phyloP scores from a whole-genome alignment of 306 rosid genomes.

The Medicago ruthenica region DNA sequence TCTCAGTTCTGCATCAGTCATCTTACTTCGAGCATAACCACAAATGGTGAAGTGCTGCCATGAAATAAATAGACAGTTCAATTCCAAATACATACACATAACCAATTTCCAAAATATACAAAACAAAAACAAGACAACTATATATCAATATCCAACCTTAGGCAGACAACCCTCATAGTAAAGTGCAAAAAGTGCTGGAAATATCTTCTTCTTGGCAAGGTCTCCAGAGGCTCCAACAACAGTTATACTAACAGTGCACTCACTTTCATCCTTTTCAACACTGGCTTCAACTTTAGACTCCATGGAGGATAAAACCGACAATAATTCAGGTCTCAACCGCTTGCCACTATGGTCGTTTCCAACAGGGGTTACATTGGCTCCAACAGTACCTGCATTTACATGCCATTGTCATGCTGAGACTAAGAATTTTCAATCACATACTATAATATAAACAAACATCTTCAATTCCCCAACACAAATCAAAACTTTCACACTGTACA shows the following conservation, averaged over 20 bases:
- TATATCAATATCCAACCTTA: slow-evolving; percentile 52
- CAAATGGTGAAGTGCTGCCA: slow-evolving; percentile 78
- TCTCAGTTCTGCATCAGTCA: slow-evolving; percentile 86
- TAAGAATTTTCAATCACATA: slow-evolving; percentile 16
- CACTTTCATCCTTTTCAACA: slow-evolving; percentile 49
- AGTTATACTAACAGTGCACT: slow-evolving; percentile 71
- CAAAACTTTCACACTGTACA: slow-evolving; percentile 3
- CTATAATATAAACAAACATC: slow-evolving; percentile 6
- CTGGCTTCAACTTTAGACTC: slow-evolving; percentile 43
- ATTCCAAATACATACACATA: not conserved
- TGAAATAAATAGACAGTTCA: slow-evolving; percentile 26
- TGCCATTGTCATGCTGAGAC: slow-evolving; percentile 8
- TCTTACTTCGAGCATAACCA: slow-evolving; percentile 94
- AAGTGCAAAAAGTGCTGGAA: slow-evolving; percentile 93
- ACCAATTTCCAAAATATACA: slow-evolving; percentile 28
- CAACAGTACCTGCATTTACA: slow-evolving; percentile 55
- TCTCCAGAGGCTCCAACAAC: slow-evolving; percentile 98
- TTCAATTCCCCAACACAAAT: slow-evolving; percentile 10
- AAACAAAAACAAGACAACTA: not conserved
- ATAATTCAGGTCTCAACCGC: slow-evolving; percentile 55
- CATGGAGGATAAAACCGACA: slow-evolving; percentile 43
- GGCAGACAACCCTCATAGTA: slow-evolving; percentile 90
- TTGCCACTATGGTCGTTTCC: slow-evolving; percentile 49
- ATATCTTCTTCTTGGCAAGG: slow-evolving; percentile 95
- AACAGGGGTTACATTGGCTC: slow-evolving; percentile 51